phyloP scores from a whole-genome alignment of 164 flowering plant species.

The Magnolia sinica region DNA sequence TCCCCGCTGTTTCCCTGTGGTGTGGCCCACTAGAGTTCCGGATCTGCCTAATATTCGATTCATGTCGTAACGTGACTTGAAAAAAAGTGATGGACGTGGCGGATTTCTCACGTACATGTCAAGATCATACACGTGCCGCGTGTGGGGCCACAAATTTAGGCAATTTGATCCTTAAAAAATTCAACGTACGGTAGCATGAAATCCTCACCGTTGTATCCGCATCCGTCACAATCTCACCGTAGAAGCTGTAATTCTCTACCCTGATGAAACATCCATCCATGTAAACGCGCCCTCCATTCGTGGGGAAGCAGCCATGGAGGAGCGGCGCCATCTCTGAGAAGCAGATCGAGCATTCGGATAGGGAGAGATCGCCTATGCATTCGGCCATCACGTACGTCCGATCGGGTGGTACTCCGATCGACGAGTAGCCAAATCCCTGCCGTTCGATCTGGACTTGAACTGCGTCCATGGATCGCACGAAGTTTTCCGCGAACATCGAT shows the following conservation, averaged over 20 bases:
- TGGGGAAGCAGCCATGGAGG: conserved; percentile 4
- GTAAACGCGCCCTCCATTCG: conserved; percentile 3
- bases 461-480: neutral
- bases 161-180: neutral
- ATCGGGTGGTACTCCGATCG: neutral
- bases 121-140: no score
- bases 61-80: neutral
- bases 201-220: neutral
- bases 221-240: neutral
- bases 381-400: neutral
- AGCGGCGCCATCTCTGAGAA: neutral
- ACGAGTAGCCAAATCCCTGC: neutral
- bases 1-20: no score
- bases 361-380: neutral
- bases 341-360: neutral
- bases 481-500: neutral
- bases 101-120: neutral
- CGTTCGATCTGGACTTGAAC: neutral
- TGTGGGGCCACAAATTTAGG: no score
- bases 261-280: conserved; percentile 13
- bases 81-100: neutral
- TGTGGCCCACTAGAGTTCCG: neutral
- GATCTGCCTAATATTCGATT: neutral
- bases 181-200: neutral
- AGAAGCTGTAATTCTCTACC: conserved; percentile 13